Evolutionary conservation across 192 early-diverging fungal species (phyloP), one percentile per base, ranked within the genome.

Genomic region (Geosiphon pyriformis): DNA sequence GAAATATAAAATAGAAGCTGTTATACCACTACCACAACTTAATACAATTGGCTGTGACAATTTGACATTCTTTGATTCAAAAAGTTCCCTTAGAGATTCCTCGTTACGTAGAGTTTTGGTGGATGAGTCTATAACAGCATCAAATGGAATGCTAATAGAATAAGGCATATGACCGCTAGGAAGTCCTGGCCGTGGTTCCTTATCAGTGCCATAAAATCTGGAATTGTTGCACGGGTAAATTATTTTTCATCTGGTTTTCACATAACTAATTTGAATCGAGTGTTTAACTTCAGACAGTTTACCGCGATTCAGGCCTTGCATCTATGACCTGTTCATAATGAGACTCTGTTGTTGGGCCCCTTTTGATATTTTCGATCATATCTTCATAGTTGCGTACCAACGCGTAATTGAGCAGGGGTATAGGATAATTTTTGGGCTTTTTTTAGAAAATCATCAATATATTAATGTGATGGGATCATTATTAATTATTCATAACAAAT

Each of bases 11-110:
- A 88, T 83, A 2, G 90, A 77, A 0, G 94, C 94, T 0, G 92
- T 94, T 17, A 96, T 87, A 23, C 92, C 92, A 70, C 90, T 92
- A 80, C 92, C 93, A 65, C 94, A 96, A 49, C 87, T 85, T 22
- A 88, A 78, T 29, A 93, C 81, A 26, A 96, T 85, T 6, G 89
- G 88, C 25, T 83, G 79, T 10, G 72, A 27, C 2, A 93, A 71
- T 65, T 92, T 83, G n/a, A 94, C 71, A 6, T 85, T 84, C 0
- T 85, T 84, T 1, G 68, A 70, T 7, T 71, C 66, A 59, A 90
- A 87, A 4, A 86, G 69, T n/a, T 69, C 68, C 25, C 60, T 49
- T 42, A 87, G 72, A n/a, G 88, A 77, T 10, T 76, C 76, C 17
- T 79, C 72, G 30, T 70, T 49, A 57, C 88, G 73, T 53, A 92